Evolutionary conservation across 2,329 filamentous ascomycete species (phyloP).

Genomic region (Polytolypa hystricis): DNA sequence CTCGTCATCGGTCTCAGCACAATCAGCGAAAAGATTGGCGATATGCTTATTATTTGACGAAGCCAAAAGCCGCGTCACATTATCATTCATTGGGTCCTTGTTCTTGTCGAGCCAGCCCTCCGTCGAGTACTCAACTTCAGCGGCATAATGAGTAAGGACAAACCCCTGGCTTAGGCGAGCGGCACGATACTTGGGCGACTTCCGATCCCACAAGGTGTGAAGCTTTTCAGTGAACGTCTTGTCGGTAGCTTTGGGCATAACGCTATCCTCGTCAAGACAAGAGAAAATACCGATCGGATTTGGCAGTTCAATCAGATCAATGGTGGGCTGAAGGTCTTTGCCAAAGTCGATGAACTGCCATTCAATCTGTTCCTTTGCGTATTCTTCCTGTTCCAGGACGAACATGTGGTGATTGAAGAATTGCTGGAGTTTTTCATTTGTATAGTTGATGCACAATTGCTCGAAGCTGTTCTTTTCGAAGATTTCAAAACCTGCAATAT

Average conservation of each 20-base stretch:
- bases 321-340: slow-evolving; percentile 90
- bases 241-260: slow-evolving; percentile 98
- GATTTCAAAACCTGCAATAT: slow-evolving; percentile 98
- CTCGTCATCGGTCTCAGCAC: slow-evolving; percentile 70
- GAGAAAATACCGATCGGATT: slow-evolving; percentile 99
- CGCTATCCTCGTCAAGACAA: slow-evolving; percentile 91
- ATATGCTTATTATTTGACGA: slow-evolving; percentile 73
- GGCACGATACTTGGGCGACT: slow-evolving; percentile 82
- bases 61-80: slow-evolving; percentile 79
- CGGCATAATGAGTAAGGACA: slow-evolving; percentile 91
- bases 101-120: slow-evolving; percentile 97
- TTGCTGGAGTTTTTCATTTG: slow-evolving; percentile 96
- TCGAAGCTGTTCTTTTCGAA: slow-evolving; percentile 98
- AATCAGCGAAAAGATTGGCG: slow-evolving; percentile 76
- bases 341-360: slow-evolving; percentile 99
- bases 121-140: slow-evolving; percentile 94
- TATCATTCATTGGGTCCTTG: slow-evolving; percentile 96
- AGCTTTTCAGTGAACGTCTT: slow-evolving; percentile 95
- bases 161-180: slow-evolving; percentile 86
- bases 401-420: slow-evolving; percentile 99
- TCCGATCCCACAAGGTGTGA: slow-evolving; percentile 93
- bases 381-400: slow-evolving; percentile 95
- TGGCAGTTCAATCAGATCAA: slow-evolving; percentile 88
- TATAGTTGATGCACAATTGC: slow-evolving; percentile 98
- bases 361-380: slow-evolving; percentile 93